Conservation (phyloP, 116 monocot species). For the Posidonia oceanica region DNA sequence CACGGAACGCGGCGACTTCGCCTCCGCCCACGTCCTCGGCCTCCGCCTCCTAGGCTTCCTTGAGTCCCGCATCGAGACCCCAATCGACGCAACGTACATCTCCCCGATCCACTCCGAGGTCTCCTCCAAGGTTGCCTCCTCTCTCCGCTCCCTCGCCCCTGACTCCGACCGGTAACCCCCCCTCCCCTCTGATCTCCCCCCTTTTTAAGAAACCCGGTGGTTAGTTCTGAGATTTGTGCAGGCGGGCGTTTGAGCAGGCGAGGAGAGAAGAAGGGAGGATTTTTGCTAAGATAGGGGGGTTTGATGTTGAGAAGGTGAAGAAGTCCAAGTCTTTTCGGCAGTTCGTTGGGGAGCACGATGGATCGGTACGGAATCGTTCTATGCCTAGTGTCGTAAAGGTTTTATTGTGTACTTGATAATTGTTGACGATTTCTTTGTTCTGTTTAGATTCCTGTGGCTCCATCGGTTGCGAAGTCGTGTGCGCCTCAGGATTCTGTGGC, state of each 20-base stretch:
- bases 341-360: slow-evolving; percentile 22
- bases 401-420: no score
- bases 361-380: neutral
- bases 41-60: slow-evolving; percentile 93
- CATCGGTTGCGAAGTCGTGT: slow-evolving; percentile 11
- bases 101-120: slow-evolving; percentile 32
- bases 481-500: slow-evolving; percentile 11
- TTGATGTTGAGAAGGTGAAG: slow-evolving; percentile 62
- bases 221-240: slow-evolving; percentile 15
- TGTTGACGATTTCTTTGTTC: no score
- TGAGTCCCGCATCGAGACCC: slow-evolving; percentile 35
- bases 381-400: no score
- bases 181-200: neutral
- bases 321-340: slow-evolving; percentile 49
- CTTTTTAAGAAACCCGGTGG: slow-evolving; percentile 1
- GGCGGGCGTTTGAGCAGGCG: slow-evolving; percentile 71
- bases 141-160: slow-evolving; percentile 32
- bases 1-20: slow-evolving; percentile 37
- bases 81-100: slow-evolving; percentile 28
- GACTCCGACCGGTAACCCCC: slow-evolving; percentile 59
- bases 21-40: slow-evolving; percentile 45
- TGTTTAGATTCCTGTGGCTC: neutral
- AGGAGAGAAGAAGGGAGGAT: slow-evolving; percentile 44
- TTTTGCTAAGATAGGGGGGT: slow-evolving; percentile 47
- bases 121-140: slow-evolving; percentile 23